Base-by-base conservation (phyloP, 208 protist genomes). In the Dictyostelium gargantuum region DNA sequence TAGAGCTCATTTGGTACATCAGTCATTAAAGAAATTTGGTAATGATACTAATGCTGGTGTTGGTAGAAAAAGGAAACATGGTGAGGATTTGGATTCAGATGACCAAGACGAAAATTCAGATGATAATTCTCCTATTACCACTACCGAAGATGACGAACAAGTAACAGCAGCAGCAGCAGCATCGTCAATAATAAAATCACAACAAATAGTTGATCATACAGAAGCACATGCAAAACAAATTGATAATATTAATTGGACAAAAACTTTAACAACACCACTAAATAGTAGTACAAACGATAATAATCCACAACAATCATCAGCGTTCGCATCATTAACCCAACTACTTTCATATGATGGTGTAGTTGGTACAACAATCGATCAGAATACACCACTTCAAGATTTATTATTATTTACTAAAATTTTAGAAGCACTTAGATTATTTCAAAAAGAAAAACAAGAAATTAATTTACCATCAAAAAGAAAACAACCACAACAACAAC, bases 341-440 rank as follows among this genome's bases (percentile, higher is more conserved):
- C 26, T 44, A n/a, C 26, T 52, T 13, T 44, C 23, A 40, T 2
- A 19, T 35, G 58, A 66, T 66, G 46, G 46, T 8, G 6, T 50
- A 10, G 46, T 17, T 50, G 15, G 15, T 50, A 50, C 10, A 1
- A 50, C 44, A 48, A 48, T 0, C 46, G 11, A n/a, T 63, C 56
- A 63, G 32, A 46, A 52, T n/a, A 89, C 82, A 9, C 82, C 82
- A 15, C 77, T 89, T 40, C 82, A 89, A 38, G 82, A 89, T 79
- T 50, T 89, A 11, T 52, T 89, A n/a, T 19, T 79, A n/a, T 89
- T 89, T 48, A 89, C 82, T 10, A 89, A 54, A 15, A 89, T 89
- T 29, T 52, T 89, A 13, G 82, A 89, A 26, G 63, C 82, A 54
- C 42, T 89, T 42, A 75, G 82, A 63, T 66, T 89, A 72, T 89